Percentiles rank a stretch among this genome's conserved stretches.
These are phyloP conservation scores for Rhododendron molle DNA, from an alignment of 148 eudicot genomes.

Conservation along the genomic window DNA sequence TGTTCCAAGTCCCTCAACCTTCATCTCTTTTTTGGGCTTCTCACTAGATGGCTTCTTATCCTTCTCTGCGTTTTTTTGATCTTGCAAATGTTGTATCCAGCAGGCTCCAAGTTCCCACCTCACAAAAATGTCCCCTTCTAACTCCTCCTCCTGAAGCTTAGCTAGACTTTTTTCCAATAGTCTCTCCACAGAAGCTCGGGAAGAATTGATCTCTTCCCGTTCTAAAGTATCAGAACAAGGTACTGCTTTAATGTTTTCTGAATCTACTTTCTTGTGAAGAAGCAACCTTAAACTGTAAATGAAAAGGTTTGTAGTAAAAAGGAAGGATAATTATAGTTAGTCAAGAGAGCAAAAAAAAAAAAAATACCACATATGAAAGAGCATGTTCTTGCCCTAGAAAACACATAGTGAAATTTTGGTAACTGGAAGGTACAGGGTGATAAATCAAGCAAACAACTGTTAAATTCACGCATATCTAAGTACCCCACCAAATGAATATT, in stretches of 20 bases:
- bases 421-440: neutral
- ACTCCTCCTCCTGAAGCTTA: conserved; percentile 70
- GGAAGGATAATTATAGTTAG: neutral
- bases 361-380: neutral
- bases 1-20: conserved; percentile 95
- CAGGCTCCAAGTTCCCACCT: conserved; percentile 99
- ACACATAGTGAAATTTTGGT: neutral
- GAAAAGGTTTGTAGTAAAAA: neutral
- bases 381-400: neutral
- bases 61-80: conserved; percentile 79
- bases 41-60: conserved; percentile 68
- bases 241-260: conserved; percentile 41
- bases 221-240: conserved; percentile 36
- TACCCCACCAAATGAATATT: neutral
- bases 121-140: conserved; percentile 47
- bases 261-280: conserved; percentile 64
- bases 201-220: conserved; percentile 38
- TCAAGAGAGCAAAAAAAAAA: neutral
- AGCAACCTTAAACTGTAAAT: conserved; percentile 78
- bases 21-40: conserved; percentile 82
- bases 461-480: neutral
- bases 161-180: conserved; percentile 66
- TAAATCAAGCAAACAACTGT: neutral
- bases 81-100: conserved; percentile 99
- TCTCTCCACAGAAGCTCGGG: conserved; percentile 62